A percentile compares a stretch with the other conserved stretches of the same genome.
Evolutionary conservation across 768 basidiomycete genomes (phyloP).

Genomic region (Boletus subcaerulescens): DNA sequence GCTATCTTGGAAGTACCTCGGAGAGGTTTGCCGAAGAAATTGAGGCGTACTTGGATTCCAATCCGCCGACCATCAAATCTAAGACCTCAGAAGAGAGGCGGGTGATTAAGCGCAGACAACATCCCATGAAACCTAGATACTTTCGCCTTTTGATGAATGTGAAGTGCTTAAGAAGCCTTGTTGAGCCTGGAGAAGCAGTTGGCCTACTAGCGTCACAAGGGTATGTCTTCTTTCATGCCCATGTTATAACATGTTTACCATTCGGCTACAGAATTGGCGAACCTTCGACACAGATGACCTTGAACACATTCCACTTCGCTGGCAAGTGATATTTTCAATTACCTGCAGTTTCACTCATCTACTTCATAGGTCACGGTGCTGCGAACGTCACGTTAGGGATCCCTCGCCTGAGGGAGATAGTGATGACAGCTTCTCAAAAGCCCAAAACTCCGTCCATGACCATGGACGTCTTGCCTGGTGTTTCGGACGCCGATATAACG

Average conservation of each 20-base stretch:
- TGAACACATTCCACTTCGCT: slow-evolving; percentile 99
- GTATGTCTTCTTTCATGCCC: slow-evolving; percentile 42
- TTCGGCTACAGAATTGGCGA: slow-evolving; percentile 76
- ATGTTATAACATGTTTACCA: not conserved
- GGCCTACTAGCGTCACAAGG: slow-evolving; percentile 96
- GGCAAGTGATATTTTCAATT: slow-evolving; percentile 46
- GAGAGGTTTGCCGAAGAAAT: slow-evolving; percentile 85
- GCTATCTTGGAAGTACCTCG: slow-evolving; percentile 85
- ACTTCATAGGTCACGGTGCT: slow-evolving; percentile 84
- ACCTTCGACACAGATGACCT: slow-evolving; percentile 99
- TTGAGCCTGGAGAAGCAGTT: slow-evolving; percentile 98
- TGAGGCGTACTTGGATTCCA: slow-evolving; percentile 72
- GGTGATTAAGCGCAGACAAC: slow-evolving; percentile 43
- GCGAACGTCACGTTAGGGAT: slow-evolving; percentile 99
- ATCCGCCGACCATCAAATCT: slow-evolving; percentile 53
- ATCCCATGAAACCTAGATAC: slow-evolving; percentile 45
- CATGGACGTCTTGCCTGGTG: slow-evolving; percentile 61
- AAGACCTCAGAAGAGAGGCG: slow-evolving; percentile 39
- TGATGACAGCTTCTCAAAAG: slow-evolving; percentile 96
- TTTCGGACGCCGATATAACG: slow-evolving; percentile 55
- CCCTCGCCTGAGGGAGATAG: slow-evolving; percentile 95
- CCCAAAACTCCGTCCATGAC: slow-evolving; percentile 98
- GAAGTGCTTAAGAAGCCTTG: slow-evolving; percentile 90
- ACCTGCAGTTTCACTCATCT: not conserved
- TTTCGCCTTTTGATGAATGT: slow-evolving; percentile 87